Base-by-base conservation (phyloP, 2,329 filamentous ascomycete genomes). In the Talaromyces albobiverticillius region DNA sequence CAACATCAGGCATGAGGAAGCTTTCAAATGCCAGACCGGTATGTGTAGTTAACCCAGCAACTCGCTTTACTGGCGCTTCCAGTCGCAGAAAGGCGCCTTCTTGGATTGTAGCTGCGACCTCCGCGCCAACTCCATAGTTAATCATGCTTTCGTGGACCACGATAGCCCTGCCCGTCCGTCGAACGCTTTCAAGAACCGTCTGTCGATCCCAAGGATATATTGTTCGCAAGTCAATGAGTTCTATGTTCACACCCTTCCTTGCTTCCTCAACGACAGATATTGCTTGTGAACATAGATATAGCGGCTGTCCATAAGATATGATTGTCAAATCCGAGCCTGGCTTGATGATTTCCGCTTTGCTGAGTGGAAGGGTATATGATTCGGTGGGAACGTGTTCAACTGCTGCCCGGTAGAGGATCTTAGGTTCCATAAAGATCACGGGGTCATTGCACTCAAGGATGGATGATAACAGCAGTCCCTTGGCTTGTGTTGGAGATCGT, bases 121-220 rank as follows among this genome's bases (percentile, higher is more conserved):
- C 91, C 4, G 92, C 91, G 2, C 92, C 92, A 14, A 96, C 83
- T 13, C 92, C 92, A 6, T 88, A 88, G 64, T 95, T 96, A 59
- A 92, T 81, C 88, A 94, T 95, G 54, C 90, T 86, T 73, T 96
- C 92, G 67, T 96, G 92, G 6, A 96, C 92, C 1, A 96, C 87
- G 52, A 96, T 82, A 36, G 88, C 90, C 56, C 90, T 76, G 0
- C 92, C 91, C 0, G 92, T 96, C 77, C 94, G 95, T 62, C 82
- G 83, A 13, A 95, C 92, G 60, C 91, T 96, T 51, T 86, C 77
- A 56, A 95, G 78, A 1, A 96, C 82, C 0, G 88, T 88, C 67
- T 87, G 79, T 64, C 89, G 84, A 68, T 96, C 92, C 92, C 92
- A 96, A 0, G 92, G 92, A 65, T 95, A 96, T 49, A 96, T 80